These are phyloP conservation scores for Cotoneaster glaucophyllus DNA, from an alignment of 306 rosid species.

Conservation along the genomic window DNA sequence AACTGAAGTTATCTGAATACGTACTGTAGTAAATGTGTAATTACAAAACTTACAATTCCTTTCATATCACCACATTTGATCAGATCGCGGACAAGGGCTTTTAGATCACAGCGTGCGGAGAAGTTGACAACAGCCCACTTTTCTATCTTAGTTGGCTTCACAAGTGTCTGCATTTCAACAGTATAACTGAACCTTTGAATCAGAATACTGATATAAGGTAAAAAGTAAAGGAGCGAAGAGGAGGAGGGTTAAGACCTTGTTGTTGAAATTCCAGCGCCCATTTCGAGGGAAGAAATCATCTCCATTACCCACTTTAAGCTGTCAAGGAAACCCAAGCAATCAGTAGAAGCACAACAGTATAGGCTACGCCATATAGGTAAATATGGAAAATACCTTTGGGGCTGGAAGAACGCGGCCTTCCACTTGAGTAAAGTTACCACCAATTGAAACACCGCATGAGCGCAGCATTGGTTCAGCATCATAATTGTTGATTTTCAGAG, in stretches of 20 bases:
- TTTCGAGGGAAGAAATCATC: conserved; percentile 79
- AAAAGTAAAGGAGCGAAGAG: not conserved
- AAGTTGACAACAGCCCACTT: conserved; percentile 84
- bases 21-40: not conserved
- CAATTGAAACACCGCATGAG: conserved; percentile 55
- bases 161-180: conserved; percentile 50
- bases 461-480: conserved; percentile 69
- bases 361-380: not conserved
- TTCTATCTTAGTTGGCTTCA: conserved; percentile 47
- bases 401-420: conserved; percentile 87
- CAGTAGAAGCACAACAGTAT: not conserved
- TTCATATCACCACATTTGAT: conserved; percentile 64
- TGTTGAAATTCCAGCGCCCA: conserved; percentile 91
- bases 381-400: conserved; percentile 51
- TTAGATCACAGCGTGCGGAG: conserved; percentile 70
- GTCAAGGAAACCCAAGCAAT: not conserved
- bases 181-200: not conserved
- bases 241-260: conserved; percentile 44
- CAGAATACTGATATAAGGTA: not conserved
- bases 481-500: conserved; percentile 59
- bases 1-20: not conserved
- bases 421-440: conserved; percentile 49
- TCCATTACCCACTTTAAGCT: conserved; percentile 81
- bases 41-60: conserved; percentile 62
- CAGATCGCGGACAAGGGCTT: conserved; percentile 52